Evolutionary conservation across 2,329 filamentous ascomycete genomes (phyloP).

Genomic region (Hypoxylon sp.): DNA sequence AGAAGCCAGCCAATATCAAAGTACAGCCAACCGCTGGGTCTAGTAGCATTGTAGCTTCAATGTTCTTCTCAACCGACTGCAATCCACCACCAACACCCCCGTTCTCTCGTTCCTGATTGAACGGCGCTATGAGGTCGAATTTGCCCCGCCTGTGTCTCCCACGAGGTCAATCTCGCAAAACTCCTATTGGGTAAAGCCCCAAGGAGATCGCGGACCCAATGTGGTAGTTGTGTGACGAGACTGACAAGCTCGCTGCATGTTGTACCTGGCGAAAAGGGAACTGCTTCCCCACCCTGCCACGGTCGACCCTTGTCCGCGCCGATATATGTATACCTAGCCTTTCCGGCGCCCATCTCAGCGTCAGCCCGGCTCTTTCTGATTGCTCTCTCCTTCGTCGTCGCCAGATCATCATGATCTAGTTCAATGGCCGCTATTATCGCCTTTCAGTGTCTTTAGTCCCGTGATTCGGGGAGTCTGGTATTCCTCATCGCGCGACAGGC

Average conservation of each 20-base stretch:
- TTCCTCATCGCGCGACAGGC: conserved; percentile 52
- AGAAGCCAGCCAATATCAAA: conserved; percentile 68
- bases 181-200: conserved; percentile 42
- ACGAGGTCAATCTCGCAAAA: conserved; percentile 50
- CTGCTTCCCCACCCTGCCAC: conserved; percentile 48
- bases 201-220: conserved; percentile 42
- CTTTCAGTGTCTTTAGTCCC: conserved; percentile 49
- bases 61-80: conserved; percentile 42
- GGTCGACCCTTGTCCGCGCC: conserved; percentile 43
- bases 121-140: conserved; percentile 36
- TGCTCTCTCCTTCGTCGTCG: conserved; percentile 36
- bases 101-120: conserved; percentile 53
- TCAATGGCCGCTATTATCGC: conserved; percentile 48
- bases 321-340: conserved; percentile 48
- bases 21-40: conserved; percentile 58
- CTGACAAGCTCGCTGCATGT: conserved; percentile 46
- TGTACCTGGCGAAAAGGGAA: conserved; percentile 49
- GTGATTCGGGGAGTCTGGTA: conserved; percentile 57
- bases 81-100: conserved; percentile 45
- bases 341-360: conserved; percentile 44
- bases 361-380: conserved; percentile 37
- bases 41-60: conserved; percentile 9
- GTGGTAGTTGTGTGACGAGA: conserved; percentile 50
- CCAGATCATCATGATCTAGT: conserved; percentile 45
- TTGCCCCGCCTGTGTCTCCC: conserved; percentile 43